Base-by-base conservation (phyloP, 2,329 filamentous ascomycete genomes). In the Trichoderma sp. region DNA sequence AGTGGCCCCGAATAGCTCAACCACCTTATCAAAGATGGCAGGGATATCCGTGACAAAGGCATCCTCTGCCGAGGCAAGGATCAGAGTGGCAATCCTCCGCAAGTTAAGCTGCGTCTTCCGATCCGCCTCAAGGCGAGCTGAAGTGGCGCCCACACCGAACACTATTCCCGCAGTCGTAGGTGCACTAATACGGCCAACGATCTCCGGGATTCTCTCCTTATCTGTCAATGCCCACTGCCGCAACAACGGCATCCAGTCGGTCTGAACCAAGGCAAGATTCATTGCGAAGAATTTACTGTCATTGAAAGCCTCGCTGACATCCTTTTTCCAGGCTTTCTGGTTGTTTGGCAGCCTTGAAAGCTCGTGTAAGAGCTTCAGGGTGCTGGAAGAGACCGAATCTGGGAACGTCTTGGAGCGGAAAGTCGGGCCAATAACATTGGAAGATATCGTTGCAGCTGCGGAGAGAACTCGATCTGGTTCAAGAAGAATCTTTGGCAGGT, bases 121-220 rank as follows among this genome's bases (percentile, higher is more conserved):
- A 79, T 99, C 96, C 6, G 96, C 94, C 80, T 99, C 96, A n/a
- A 96, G 87, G 70, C 96, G 87, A 43, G 96, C 96, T 55, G 94
- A 96, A 27, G 93, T 94, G 7, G 96, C 96, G 13, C 96, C 96
- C 0, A 99, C 96, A n/a, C 96, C 96, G 76, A 99, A 99, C 77
- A 99, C 95, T 74, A 99, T 96, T 10, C 96, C 96, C 0, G 96
- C 96, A 16, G 94, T 95, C 1, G 94, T 93, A 6, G 96, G 96
- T 4, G 94, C 88, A 6, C 90, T 90, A 71, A 99, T 87, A 24
- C 93, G 91, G 47, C 87, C 85, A 10, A 98, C 81, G 4, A 97
- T 83, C 71, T 99, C 96, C 0, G 90, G 84, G 81, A 99, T 87
- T 58, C 92, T 89, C 68, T 97, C 94, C 80, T 97, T 97, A 79